Percentiles rank a stretch among this genome's conserved stretches.
These are phyloP conservation scores for Fallopia convolvulus DNA, from an alignment of 148 eudicot species.

Conservation along the genomic window DNA sequence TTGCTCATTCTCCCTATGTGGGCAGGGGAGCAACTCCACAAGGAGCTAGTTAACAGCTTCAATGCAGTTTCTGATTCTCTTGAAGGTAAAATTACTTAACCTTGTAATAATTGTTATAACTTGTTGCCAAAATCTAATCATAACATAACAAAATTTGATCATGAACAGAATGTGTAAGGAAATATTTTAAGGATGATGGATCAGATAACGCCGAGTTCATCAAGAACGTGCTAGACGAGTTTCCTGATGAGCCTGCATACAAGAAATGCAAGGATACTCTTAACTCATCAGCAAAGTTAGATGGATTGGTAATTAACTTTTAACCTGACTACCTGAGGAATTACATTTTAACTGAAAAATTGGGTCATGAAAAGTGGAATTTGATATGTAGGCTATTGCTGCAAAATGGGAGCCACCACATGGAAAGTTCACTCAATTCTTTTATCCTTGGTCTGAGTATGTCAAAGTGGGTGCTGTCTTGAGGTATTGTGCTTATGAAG, in stretches of 20 bases:
- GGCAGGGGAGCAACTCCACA: conserved; percentile 66
- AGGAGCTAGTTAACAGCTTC: conserved; percentile 39
- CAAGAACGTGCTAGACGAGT: conserved; percentile 41
- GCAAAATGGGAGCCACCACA: conserved; percentile 82
- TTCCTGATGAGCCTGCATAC: conserved; percentile 59
- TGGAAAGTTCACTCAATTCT: conserved; percentile 44
- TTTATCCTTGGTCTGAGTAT: conserved; percentile 64
- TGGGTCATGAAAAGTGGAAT: background rate
- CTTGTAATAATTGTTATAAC: background rate
- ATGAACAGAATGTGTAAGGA: conserved; percentile 40
- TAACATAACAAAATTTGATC: background rate
- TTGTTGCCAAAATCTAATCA: background rate
- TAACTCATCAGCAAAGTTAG: conserved; percentile 42
- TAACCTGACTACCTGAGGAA: background rate
- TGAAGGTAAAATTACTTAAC: conserved; percentile 33
- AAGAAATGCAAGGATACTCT: conserved; percentile 38
- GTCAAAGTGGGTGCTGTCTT: conserved; percentile 51
- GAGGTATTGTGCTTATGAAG: conserved; percentile 53
- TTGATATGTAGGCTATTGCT: conserved; percentile 29
- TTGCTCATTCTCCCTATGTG: conserved; percentile 47
- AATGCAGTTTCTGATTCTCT: conserved; percentile 43
- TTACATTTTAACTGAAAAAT: background rate
- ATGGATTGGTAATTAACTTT: conserved; percentile 35
- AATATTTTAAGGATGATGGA: conserved; percentile 45
- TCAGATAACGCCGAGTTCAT: conserved; percentile 28